Conservation (phyloP, 2,329 filamentous ascomycete genomes). For the Trichoderma sp. region DNA sequence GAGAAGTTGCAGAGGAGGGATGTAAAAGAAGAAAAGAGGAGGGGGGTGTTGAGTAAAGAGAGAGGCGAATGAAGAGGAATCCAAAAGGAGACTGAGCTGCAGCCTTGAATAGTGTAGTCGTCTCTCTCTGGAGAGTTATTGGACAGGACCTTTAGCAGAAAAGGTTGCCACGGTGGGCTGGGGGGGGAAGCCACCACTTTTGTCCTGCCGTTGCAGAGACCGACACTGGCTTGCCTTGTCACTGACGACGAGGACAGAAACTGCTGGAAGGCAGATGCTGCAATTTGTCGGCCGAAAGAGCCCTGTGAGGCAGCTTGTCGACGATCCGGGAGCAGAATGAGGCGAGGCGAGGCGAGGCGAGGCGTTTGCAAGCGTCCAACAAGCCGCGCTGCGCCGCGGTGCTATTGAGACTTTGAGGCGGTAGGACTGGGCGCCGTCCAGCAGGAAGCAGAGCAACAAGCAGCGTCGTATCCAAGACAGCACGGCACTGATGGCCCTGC, state of each 20-base stretch:
- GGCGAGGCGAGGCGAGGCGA: background rate
- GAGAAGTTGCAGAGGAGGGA: background rate
- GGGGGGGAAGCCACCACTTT: constrained; percentile 18
- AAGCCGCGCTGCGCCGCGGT: constrained; percentile 18
- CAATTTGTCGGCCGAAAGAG: background rate
- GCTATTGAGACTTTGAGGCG: background rate
- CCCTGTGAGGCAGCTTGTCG: constrained; percentile 24
- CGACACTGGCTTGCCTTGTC: background rate
- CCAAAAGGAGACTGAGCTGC: background rate
- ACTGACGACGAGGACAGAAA: too few relatives aligned
- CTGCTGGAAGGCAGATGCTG: too few relatives aligned
- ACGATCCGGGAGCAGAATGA: background rate
- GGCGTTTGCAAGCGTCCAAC: constrained; percentile 22
- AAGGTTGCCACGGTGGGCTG: constrained; percentile 27
- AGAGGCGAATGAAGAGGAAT: background rate
- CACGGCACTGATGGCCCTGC: background rate
- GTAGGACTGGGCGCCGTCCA: background rate
- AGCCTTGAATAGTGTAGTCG: constrained; percentile 2
- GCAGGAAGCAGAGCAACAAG: background rate
- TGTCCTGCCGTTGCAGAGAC: background rate
- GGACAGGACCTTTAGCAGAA: background rate
- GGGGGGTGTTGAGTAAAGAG: too few relatives aligned
- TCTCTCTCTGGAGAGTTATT: constrained; percentile 5
- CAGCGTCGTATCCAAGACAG: background rate
- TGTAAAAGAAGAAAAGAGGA: background rate